phyloP scores from a whole-genome alignment of 2,329 filamentous ascomycete species.

The Davidsoniella australis region DNA sequence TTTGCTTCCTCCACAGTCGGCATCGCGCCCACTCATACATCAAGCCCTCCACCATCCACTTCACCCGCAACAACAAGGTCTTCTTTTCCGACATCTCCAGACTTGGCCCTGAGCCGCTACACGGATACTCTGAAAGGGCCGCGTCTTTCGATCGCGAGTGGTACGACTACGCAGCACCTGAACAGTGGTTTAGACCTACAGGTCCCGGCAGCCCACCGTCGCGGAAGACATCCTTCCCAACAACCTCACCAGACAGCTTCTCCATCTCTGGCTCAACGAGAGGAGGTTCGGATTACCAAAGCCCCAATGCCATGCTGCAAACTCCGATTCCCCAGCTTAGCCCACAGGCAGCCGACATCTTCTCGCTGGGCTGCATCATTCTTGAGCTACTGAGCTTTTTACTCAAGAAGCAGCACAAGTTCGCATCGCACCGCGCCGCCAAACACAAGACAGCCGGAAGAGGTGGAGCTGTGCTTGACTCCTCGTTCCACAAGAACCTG shows the following conservation, averaged over 20 bases:
- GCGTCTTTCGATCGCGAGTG: slow-evolving; percentile 45
- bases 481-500: slow-evolving; percentile 56
- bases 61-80: slow-evolving; percentile 47
- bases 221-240: slow-evolving; percentile 16
- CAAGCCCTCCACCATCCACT: slow-evolving; percentile 51
- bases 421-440: slow-evolving; percentile 46
- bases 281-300: slow-evolving; percentile 14
- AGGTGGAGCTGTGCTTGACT: slow-evolving; percentile 46
- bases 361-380: slow-evolving; percentile 56
- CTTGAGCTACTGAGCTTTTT: slow-evolving; percentile 54
- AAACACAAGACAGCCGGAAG: slow-evolving; percentile 43
- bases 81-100: slow-evolving; percentile 47
- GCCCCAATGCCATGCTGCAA: slow-evolving; percentile 20
- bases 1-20: slow-evolving; percentile 49
- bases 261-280: slow-evolving; percentile 20
- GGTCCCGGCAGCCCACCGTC: slow-evolving; percentile 21
- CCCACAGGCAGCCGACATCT: slow-evolving; percentile 49
- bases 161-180: slow-evolving; percentile 59
- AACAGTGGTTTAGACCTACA: slow-evolving; percentile 35
- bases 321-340: slow-evolving; percentile 28
- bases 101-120: slow-evolving; percentile 27
- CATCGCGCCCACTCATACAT: slow-evolving; percentile 51
- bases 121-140: slow-evolving; percentile 25
- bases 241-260: slow-evolving; percentile 22
- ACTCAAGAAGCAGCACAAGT: slow-evolving; percentile 49